Evolutionary conservation across 768 basidiomycete genomes (phyloP).

Genomic region (Rossbeevera mucosa): DNA sequence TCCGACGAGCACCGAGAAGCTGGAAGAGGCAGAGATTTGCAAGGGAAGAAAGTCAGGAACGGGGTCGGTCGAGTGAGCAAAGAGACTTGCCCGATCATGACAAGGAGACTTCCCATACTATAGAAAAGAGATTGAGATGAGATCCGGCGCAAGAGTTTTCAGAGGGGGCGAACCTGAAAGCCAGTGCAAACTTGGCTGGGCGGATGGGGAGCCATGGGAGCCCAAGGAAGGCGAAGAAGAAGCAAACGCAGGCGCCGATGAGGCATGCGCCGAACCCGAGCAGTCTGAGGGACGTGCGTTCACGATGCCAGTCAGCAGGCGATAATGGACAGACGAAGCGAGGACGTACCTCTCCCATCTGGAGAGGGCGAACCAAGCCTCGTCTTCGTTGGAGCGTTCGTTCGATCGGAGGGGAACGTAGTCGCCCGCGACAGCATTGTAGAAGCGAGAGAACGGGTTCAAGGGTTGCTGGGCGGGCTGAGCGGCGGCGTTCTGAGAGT

Average conservation of each 20-base stretch:
- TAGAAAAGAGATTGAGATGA: conserved; percentile 1
- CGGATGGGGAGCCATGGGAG: conserved; percentile 63
- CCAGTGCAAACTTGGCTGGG: conserved; percentile 86
- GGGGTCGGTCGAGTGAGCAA: neutral
- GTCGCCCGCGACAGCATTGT: conserved; percentile 76
- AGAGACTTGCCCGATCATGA: conserved; percentile 84
- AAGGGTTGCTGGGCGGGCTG: conserved; percentile 28
- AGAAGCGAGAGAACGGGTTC: conserved; percentile 84
- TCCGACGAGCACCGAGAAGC: conserved; percentile 82
- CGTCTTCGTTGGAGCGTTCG: conserved; percentile 88
- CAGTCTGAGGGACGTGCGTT: conserved; percentile 43
- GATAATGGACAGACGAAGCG: neutral
- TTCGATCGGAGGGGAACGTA: conserved; percentile 84
- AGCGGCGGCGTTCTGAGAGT: conserved; percentile 46
- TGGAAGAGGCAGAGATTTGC: conserved; percentile 22
- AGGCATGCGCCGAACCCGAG: conserved; percentile 89
- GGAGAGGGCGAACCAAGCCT: conserved; percentile 88
- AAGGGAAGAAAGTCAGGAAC: neutral
- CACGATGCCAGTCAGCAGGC: neutral
- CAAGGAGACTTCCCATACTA: conserved; percentile 84
- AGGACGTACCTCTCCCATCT: conserved; percentile 80
- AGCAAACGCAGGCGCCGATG: conserved; percentile 88
- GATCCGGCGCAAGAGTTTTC: neutral
- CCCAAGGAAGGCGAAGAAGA: conserved; percentile 85
- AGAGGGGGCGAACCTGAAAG: conserved; percentile 56